Conservation (phyloP, 2,329 filamentous ascomycete genomes). For the Dothiorella sarmentorum region DNA sequence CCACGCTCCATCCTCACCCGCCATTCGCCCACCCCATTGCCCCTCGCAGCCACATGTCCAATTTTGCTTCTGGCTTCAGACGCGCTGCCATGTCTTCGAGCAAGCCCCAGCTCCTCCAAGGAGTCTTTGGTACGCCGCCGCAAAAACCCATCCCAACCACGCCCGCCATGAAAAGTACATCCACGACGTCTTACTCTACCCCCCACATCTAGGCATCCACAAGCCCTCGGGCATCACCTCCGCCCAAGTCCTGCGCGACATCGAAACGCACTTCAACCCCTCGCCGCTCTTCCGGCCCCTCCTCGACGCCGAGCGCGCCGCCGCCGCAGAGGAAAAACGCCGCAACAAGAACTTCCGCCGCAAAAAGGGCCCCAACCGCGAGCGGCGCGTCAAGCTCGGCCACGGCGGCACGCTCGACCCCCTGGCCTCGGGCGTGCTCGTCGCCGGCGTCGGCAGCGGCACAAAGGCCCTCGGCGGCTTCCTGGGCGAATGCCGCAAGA, state of each 20-base stretch:
- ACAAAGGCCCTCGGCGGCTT: constrained; percentile 81
- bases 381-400: constrained; percentile 72
- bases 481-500: constrained; percentile 77
- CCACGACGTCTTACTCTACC: background rate
- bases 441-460: constrained; percentile 80
- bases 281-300: constrained; percentile 77
- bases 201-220: constrained; percentile 68
- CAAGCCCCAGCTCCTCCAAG: constrained; percentile 10
- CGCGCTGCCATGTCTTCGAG: background rate
- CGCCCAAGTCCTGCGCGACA: constrained; percentile 83
- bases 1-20: background rate
- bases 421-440: constrained; percentile 86
- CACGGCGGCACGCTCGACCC: constrained; percentile 96
- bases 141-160: background rate
- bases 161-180: background rate
- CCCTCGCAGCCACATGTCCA: background rate
- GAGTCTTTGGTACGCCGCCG: constrained; percentile 14
- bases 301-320: constrained; percentile 61
- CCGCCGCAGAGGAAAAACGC: constrained; percentile 52
- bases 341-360: constrained; percentile 48
- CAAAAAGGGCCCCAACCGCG: constrained; percentile 44
- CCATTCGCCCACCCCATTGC: background rate
- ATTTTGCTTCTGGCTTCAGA: background rate
- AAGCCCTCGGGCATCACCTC: constrained; percentile 87
- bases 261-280: constrained; percentile 78